Percentiles rank a stretch among this genome's conserved stretches.
phyloP scores from a whole-genome alignment of 2,329 filamentous ascomycete genomes.

The Cladosporium sp. region DNA sequence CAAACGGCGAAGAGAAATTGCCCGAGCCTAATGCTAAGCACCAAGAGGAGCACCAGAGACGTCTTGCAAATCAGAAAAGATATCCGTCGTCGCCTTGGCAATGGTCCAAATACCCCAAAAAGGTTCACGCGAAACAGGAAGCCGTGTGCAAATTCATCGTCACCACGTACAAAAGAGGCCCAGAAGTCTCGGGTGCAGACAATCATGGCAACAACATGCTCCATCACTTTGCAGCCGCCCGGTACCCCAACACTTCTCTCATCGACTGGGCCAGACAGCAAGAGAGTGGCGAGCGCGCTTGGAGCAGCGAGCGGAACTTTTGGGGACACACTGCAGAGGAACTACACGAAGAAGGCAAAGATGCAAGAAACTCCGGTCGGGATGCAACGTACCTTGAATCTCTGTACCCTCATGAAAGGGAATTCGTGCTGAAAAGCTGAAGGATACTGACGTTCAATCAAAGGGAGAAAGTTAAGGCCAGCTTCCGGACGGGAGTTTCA shows the following conservation, averaged over 20 bases:
- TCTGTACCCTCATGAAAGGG: too few species aligned
- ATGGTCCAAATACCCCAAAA: neutral
- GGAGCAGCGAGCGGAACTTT: neutral
- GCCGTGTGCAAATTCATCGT: neutral
- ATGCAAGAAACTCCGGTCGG: neutral
- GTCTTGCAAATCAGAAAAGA: too few species aligned
- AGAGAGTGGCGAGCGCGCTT: neutral
- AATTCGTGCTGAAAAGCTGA: too few species aligned
- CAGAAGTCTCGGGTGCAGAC: neutral
- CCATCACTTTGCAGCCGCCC: neutral
- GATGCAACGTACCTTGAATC: too few species aligned
- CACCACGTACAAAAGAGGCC: neutral
- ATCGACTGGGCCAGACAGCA: neutral
- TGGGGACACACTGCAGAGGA: neutral
- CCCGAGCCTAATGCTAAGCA: too few species aligned
- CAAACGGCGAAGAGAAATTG: neutral
- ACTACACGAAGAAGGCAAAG: neutral
- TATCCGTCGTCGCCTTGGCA: too few species aligned
- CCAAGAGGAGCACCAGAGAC: too few species aligned
- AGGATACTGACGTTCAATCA: too few species aligned
- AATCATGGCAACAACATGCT: slow-evolving; percentile 4
- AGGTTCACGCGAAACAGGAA: neutral
- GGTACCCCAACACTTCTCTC: neutral
- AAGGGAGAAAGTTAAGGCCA: too few species aligned
- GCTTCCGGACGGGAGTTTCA: too few species aligned